These are phyloP conservation scores for Melocanna baccifera DNA, from an alignment of 176 grass and related monocot species.

Conservation along the genomic window DNA sequence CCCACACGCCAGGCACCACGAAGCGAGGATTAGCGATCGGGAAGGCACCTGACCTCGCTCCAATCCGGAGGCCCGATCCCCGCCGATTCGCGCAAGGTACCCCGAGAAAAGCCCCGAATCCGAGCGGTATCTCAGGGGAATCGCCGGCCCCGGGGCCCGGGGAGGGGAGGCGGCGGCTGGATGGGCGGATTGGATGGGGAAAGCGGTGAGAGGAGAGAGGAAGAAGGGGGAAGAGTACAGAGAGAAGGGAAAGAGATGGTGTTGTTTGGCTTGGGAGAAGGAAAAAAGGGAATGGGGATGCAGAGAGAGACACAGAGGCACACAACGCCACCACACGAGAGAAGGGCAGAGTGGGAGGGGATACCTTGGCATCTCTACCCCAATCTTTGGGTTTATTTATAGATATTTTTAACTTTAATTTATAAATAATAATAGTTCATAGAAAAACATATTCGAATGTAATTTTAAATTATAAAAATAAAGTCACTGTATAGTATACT, in stretches of 20 bases:
- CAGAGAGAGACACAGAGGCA: not conserved
- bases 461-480: no score
- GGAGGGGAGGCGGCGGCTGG: not conserved
- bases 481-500: no score
- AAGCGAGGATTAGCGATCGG: slow-evolving; percentile 8
- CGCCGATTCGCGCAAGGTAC: not conserved
- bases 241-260: not conserved
- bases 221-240: no score
- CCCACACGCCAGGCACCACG: not conserved
- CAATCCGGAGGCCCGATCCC: slow-evolving; percentile 20
- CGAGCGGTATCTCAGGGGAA: not conserved
- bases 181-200: slow-evolving; percentile 25
- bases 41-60: slow-evolving; percentile 4
- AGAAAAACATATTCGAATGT: no score
- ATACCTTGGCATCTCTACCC: no score
- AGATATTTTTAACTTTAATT: no score
- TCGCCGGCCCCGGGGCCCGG: not conserved
- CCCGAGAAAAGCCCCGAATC: not conserved
- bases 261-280: slow-evolving; percentile 19
- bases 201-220: slow-evolving; percentile 10
- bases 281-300: slow-evolving; percentile 4
- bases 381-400: no score
- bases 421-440: no score
- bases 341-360: no score
- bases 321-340: not conserved